Conservation (phyloP, 108 stramenopile genomes). For the Parmales sp. region DNA sequence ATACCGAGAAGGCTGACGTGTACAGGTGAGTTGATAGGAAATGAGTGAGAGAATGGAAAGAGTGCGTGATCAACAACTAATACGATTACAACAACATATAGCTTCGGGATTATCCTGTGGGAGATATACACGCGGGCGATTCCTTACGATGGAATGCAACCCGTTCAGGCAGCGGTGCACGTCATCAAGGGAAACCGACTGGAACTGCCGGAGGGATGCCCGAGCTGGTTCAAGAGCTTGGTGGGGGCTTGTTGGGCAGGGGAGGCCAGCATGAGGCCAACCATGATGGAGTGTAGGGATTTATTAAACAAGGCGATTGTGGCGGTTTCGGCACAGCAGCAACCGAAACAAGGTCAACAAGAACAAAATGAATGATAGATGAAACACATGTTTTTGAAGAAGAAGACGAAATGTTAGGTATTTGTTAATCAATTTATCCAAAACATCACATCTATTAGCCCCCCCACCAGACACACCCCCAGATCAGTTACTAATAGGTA, state of each 20-base stretch:
- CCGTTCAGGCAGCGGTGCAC: constrained; percentile 30
- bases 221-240: constrained; percentile 13
- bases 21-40: too few relatives aligned
- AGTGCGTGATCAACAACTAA: too few relatives aligned
- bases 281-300: not conserved
- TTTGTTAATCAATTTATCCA: too few relatives aligned
- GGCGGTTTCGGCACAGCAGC: constrained; percentile 2
- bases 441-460: too few relatives aligned
- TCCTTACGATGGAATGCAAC: constrained; percentile 45
- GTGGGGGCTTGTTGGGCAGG: constrained; percentile 24
- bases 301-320: not conserved
- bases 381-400: too few relatives aligned
- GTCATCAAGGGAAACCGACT: constrained; percentile 29
- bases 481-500: too few relatives aligned
- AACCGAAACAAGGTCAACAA: not conserved
- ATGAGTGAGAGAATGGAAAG: too few relatives aligned
- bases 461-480: too few relatives aligned
- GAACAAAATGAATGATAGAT: too few relatives aligned
- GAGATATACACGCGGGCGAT: constrained; percentile 31
- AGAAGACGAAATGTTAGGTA: too few relatives aligned
- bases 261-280: constrained; percentile 11
- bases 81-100: too few relatives aligned
- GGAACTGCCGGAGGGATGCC: constrained; percentile 16
- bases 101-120: constrained; percentile 45
- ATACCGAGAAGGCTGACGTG: constrained; percentile 47